Evolutionary conservation across 176 grass and related monocot genomes (phyloP).

Genomic region (Urochloa ruziziensis): DNA sequence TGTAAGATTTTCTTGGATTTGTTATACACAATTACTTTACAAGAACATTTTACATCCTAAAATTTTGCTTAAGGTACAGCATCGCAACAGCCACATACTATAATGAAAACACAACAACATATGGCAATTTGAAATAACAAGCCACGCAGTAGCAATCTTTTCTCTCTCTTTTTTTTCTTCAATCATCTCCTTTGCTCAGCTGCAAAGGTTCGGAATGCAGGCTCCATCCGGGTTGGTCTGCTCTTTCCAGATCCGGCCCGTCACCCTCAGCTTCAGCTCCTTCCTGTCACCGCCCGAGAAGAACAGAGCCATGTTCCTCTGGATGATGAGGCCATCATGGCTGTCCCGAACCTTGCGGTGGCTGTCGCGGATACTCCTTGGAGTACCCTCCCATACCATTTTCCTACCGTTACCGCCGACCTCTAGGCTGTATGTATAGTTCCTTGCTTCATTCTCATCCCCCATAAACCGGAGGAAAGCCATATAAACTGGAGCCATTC

Average conservation of each 20-base stretch:
- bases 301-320: slow-evolving; percentile 87
- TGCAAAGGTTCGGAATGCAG: slow-evolving; percentile 75
- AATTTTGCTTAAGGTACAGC: slow-evolving; percentile 26
- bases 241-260: slow-evolving; percentile 73
- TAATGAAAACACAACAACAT: slow-evolving; percentile 23
- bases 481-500: slow-evolving; percentile 87
- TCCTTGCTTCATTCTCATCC: slow-evolving; percentile 76
- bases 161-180: not conserved
- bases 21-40: slow-evolving; percentile 59
- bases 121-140: slow-evolving; percentile 38
- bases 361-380: slow-evolving; percentile 82
- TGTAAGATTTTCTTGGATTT: slow-evolving; percentile 30
- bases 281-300: slow-evolving; percentile 74
- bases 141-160: slow-evolving; percentile 40
- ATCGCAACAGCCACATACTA: slow-evolving; percentile 30
- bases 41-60: slow-evolving; percentile 45
- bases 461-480: slow-evolving; percentile 93
- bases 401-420: slow-evolving; percentile 74
- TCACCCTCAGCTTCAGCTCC: slow-evolving; percentile 73
- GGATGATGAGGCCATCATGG: slow-evolving; percentile 84
- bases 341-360: slow-evolving; percentile 84
- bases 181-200: slow-evolving; percentile 38
- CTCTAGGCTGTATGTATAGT: slow-evolving; percentile 84
- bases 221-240: slow-evolving; percentile 60
- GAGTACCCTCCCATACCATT: slow-evolving; percentile 87